A percentile compares a stretch with the other conserved stretches of the same genome.
Evolutionary conservation across 768 basidiomycete genomes (phyloP).

Genomic region (Termitomyces sp.): DNA sequence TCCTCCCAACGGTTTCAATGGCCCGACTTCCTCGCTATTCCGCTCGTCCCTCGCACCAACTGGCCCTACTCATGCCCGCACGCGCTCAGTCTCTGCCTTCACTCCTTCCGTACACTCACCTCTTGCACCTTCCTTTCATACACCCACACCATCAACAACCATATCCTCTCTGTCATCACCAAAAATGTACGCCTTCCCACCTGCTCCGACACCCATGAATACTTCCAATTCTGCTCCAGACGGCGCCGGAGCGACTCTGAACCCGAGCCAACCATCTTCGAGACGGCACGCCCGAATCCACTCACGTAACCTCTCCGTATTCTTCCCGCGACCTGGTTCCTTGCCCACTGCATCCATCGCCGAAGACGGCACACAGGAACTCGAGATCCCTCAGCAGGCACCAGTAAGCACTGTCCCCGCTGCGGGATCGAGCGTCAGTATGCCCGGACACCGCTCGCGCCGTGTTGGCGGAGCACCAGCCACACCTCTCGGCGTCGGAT

Average conservation of each 20-base stretch:
- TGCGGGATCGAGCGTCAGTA: constrained; percentile 31
- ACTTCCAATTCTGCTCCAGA: constrained; percentile 20
- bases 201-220: constrained; percentile 8
- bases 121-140: constrained; percentile 30
- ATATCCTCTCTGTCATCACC: constrained; percentile 18
- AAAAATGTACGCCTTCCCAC: constrained; percentile 10
- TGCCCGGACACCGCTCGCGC: constrained; percentile 30
- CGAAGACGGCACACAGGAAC: constrained; percentile 60
- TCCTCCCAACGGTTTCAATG: constrained; percentile 17
- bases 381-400: constrained; percentile 41
- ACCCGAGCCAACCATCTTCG: constrained; percentile 3
- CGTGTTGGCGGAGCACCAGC: constrained; percentile 18
- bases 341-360: constrained; percentile 54
- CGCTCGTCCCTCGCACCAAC: constrained; percentile 24
- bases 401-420: constrained; percentile 43
- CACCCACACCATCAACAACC: constrained; percentile 11
- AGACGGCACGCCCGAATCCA: constrained; percentile 70
- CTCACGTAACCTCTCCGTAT: constrained; percentile 87
- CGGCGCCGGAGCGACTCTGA: constrained; percentile 7
- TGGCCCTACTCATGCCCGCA: constrained; percentile 30
- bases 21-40: constrained; percentile 24
- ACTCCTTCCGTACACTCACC: constrained; percentile 47
- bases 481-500: constrained; percentile 45
- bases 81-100: constrained; percentile 43
- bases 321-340: constrained; percentile 80